phyloP scores from a whole-genome alignment of 108 stramenopile genomes.

The Epithemia pelagica region DNA sequence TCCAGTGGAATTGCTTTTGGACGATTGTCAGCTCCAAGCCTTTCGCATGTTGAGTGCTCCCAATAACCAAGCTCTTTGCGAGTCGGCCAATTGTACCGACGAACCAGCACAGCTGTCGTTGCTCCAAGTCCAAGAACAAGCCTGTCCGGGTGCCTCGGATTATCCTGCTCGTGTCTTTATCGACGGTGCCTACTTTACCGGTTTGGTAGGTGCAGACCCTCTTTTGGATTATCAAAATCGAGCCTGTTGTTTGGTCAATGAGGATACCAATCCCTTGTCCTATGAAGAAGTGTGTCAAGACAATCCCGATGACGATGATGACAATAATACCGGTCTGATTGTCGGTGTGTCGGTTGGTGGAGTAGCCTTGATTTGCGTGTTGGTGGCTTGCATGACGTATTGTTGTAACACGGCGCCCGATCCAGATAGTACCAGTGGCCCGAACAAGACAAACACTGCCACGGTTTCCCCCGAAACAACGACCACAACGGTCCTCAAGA shows the following conservation, averaged over 20 bases:
- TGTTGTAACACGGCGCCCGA: too few relatives aligned
- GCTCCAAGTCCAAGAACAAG: not conserved
- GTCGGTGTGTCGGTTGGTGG: not conserved
- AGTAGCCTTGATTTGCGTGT: too few relatives aligned
- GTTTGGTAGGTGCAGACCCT: too few relatives aligned
- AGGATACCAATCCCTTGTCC: not conserved
- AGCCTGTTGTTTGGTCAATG: slow-evolving; percentile 1
- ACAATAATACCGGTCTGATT: not conserved
- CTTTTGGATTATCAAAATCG: not conserved
- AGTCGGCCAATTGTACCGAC: slow-evolving; percentile 3
- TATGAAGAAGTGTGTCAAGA: not conserved
- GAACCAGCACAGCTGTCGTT: too few relatives aligned
- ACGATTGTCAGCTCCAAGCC: not conserved
- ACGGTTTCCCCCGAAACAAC: too few relatives aligned
- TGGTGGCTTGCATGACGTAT: too few relatives aligned
- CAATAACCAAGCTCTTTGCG: not conserved
- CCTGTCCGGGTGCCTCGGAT: not conserved
- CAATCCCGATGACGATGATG: not conserved
- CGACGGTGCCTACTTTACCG: too few relatives aligned
- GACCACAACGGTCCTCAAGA: too few relatives aligned
- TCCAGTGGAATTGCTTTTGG: not conserved
- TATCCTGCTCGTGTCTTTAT: slow-evolving; percentile 2
- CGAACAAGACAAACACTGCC: too few relatives aligned
- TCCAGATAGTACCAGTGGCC: too few relatives aligned
- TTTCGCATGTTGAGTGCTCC: not conserved